Evolutionary conservation across 805 yeast genomes (phyloP).

Genomic region (Ogataea wickerhamii): DNA sequence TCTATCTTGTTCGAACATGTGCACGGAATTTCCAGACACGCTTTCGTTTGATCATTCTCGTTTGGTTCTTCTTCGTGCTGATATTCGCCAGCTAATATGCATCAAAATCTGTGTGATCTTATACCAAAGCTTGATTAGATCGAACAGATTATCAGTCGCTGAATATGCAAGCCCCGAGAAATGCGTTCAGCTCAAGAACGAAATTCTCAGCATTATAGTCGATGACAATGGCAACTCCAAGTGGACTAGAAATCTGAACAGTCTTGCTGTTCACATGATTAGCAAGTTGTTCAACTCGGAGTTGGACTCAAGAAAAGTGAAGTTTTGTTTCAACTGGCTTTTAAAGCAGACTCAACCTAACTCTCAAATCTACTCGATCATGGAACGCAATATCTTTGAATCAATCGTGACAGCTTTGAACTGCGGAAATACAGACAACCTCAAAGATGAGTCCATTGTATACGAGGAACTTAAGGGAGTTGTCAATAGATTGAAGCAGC

Average conservation of each 20-base stretch:
- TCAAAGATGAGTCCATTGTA: slow-evolving; percentile 27
- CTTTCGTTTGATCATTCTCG: slow-evolving; percentile 83
- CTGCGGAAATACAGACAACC: slow-evolving; percentile 5
- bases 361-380: slow-evolving; percentile 68
- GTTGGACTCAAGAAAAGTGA: slow-evolving; percentile 41
- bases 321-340: slow-evolving; percentile 74
- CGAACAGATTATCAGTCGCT: slow-evolving; percentile 29
- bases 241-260: slow-evolving; percentile 81
- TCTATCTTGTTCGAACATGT: slow-evolving; percentile 76
- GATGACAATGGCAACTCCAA: slow-evolving; percentile 85
- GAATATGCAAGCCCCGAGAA: slow-evolving; percentile 38
- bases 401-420: slow-evolving; percentile 31
- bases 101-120: slow-evolving; percentile 68
- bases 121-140: slow-evolving; percentile 60
- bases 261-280: slow-evolving; percentile 66
- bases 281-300: slow-evolving; percentile 30
- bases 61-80: slow-evolving; percentile 73
- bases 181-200: slow-evolving; percentile 54
- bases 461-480: slow-evolving; percentile 55
- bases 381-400: slow-evolving; percentile 65
- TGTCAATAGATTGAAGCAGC: slow-evolving; percentile 57
- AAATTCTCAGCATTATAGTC: slow-evolving; percentile 72
- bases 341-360: slow-evolving; percentile 82
- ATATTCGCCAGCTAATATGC: slow-evolving; percentile 80
- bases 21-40: slow-evolving; percentile 76